phyloP scores from a whole-genome alignment of 441 rosid species.

The Isatis lusitanica region DNA sequence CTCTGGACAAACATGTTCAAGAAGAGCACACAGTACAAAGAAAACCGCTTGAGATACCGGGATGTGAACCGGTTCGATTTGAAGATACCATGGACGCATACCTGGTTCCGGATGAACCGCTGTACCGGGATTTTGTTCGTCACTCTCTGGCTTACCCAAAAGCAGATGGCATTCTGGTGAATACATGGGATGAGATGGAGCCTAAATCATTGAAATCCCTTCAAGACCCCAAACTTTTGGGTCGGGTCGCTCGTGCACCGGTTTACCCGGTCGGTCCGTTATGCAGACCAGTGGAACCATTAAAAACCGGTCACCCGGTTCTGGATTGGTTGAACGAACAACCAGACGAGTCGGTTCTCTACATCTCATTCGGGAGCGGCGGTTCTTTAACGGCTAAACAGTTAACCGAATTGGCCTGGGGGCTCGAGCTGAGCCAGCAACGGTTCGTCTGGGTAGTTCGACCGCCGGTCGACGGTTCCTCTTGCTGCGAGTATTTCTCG shows the following conservation, averaged over 20 bases:
- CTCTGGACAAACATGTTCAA: conserved; percentile 26
- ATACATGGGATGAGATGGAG: conserved; percentile 53
- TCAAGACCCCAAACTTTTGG: conserved; percentile 29
- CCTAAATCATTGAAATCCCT: conserved; percentile 40
- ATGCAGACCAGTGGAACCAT: conserved; percentile 32
- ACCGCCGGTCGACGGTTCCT: conserved; percentile 34
- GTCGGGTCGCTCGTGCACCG: conserved; percentile 38
- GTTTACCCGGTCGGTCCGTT: conserved; percentile 54
- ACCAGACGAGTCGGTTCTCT: conserved; percentile 53
- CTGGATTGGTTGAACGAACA: conserved; percentile 52
- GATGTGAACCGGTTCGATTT: conserved; percentile 41
- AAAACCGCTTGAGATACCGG: conserved; percentile 39
- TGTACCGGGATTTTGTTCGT: conserved; percentile 21
- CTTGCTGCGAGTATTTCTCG: conserved; percentile 26
- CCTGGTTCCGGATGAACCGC: conserved; percentile 26
- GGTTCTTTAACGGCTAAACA: conserved; percentile 57
- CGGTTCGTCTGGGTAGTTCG: conserved; percentile 59
- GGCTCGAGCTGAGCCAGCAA: conserved; percentile 57
- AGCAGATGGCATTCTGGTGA: conserved; percentile 40
- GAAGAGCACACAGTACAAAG: conserved; percentile 27
- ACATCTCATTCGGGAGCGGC: conserved; percentile 64
- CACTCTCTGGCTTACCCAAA: conserved; percentile 32
- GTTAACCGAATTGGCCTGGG: conserved; percentile 55
- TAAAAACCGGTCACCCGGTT: conserved; percentile 21
- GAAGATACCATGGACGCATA: conserved; percentile 41